A percentile compares a stretch with the other conserved stretches of the same genome.
Evolutionary conservation across 1,284 basidiomycete genomes (phyloP).

Genomic region (Naganishia albida): DNA sequence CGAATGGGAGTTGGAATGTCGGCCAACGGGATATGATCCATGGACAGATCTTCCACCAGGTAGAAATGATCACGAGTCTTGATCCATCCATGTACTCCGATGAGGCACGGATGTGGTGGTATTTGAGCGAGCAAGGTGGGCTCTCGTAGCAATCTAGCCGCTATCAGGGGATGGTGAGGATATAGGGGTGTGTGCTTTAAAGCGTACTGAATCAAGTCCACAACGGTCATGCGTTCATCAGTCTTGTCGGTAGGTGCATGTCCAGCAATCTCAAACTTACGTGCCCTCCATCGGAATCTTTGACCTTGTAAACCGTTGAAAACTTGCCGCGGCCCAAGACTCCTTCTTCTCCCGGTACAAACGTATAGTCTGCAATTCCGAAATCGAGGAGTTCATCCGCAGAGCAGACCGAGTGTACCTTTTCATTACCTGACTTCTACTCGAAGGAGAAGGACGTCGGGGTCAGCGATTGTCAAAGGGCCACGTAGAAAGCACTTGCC

Average conservation of each 20-base stretch:
- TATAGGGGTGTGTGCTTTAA: slow-evolving; percentile 62
- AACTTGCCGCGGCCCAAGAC: slow-evolving; percentile 57
- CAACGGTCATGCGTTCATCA: neutral
- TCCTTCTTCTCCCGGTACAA: slow-evolving; percentile 44
- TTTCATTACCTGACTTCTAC: slow-evolving; percentile 10
- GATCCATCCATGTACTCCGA: slow-evolving; percentile 59
- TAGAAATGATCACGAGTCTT: slow-evolving; percentile 61
- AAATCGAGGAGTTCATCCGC: slow-evolving; percentile 49
- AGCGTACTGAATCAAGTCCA: slow-evolving; percentile 50
- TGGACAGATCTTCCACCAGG: slow-evolving; percentile 55
- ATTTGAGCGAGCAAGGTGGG: slow-evolving; percentile 60
- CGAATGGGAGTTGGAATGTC: slow-evolving; percentile 37
- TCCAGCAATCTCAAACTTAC: slow-evolving; percentile 36
- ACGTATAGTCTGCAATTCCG: slow-evolving; percentile 56
- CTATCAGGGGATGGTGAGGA: slow-evolving; percentile 61
- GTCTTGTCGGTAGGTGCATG: neutral
- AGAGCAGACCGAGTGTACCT: slow-evolving; percentile 36
- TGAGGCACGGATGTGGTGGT: slow-evolving; percentile 59
- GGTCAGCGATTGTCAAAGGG: neutral
- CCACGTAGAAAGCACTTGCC: neutral
- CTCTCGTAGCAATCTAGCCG: slow-evolving; percentile 59
- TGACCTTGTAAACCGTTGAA: slow-evolving; percentile 55
- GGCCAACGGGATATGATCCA: slow-evolving; percentile 48
- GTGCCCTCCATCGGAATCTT: slow-evolving; percentile 41
- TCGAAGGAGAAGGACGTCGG: no score